phyloP scores from a whole-genome alignment of 2,329 filamentous ascomycete genomes.

The Aquanectria penicillioides region DNA sequence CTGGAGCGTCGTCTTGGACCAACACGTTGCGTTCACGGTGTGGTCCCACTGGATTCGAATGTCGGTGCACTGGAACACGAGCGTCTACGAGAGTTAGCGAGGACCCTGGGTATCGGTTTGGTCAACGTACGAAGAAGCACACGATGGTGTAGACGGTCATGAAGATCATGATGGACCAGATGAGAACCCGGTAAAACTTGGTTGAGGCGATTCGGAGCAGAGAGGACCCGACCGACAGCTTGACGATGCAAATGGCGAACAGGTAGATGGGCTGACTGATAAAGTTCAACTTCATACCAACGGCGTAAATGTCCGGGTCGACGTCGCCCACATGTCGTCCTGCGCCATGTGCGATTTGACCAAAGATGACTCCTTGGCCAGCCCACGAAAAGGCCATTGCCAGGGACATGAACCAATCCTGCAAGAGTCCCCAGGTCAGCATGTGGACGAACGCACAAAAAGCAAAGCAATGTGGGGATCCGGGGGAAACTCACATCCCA shows the following conservation, averaged over 20 bases:
- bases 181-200: slow-evolving; percentile 47
- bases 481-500: slow-evolving; percentile 51
- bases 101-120: accelerated
- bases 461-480: neutral
- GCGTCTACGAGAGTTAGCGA: slow-evolving; percentile 42
- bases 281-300: slow-evolving; percentile 55
- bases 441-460: neutral
- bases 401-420: slow-evolving; percentile 46
- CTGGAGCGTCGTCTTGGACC: slow-evolving; percentile 50
- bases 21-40: slow-evolving; percentile 52
- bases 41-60: slow-evolving; percentile 57
- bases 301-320: slow-evolving; percentile 43
- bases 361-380: slow-evolving; percentile 52
- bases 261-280: slow-evolving; percentile 56
- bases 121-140: slow-evolving; percentile 49
- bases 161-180: slow-evolving; percentile 50
- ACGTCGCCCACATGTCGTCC: slow-evolving; percentile 58
- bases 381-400: slow-evolving; percentile 46
- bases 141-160: slow-evolving; percentile 46
- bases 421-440: neutral
- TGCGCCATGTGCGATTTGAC: slow-evolving; percentile 54
- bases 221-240: slow-evolving; percentile 54
- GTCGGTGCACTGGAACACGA: slow-evolving; percentile 60
- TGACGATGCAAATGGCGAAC: slow-evolving; percentile 52
- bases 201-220: slow-evolving; percentile 52